Base-by-base conservation (phyloP, 345 rosid species). In the Anastatica hierochuntica region DNA sequence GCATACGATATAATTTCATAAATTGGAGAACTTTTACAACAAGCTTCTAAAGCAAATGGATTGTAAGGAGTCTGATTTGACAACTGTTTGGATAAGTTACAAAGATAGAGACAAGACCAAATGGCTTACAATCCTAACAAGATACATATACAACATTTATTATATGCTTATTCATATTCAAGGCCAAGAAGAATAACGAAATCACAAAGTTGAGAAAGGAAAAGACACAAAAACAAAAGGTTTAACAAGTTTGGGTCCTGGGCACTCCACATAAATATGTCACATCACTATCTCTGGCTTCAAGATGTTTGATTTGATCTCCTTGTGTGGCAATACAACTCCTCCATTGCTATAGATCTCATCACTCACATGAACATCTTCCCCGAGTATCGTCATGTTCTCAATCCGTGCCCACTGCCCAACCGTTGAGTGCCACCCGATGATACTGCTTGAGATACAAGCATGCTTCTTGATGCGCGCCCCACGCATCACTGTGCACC, bases 201-300 rank as follows among this genome's bases (percentile, higher is more conserved):
- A 34, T 6, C 24, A 35, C 50, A 43, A 43, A 49, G 50, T 41
- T 48, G 56, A 21, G 7, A 43, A 20, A 29, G 8, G 5, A 3
- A 24, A 40, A 39, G 13, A 64, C 34, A 35, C 16, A 24, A 29
- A 21, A 42, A 8, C 6, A 35, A 34, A 26, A 7, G 43, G 7
- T 44, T 18, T 21, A 44, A 29, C 14, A 47, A 48, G 38, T 29
- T 48, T 48, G 13, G 23, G n/a, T n/a, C n/a, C n/a, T n/a, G n/a
- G n/a, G n/a, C n/a, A n/a, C n/a, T n/a, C n/a, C n/a, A n/a, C n/a
- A n/a, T n/a, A n/a, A n/a, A n/a, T n/a, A n/a, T 19, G 13, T 84
- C 82, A 92, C 98, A 92, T 92, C 34, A 92, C 97, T 23, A 92
- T 92, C 77, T 92, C 96, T 2, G 98, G 98, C 80, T 92, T 92